Percentiles rank a stretch among this genome's conserved stretches.
These are phyloP conservation scores for Isabelozyma pseudorhagii DNA, from an alignment of 805 yeast species.

Conservation along the genomic window DNA sequence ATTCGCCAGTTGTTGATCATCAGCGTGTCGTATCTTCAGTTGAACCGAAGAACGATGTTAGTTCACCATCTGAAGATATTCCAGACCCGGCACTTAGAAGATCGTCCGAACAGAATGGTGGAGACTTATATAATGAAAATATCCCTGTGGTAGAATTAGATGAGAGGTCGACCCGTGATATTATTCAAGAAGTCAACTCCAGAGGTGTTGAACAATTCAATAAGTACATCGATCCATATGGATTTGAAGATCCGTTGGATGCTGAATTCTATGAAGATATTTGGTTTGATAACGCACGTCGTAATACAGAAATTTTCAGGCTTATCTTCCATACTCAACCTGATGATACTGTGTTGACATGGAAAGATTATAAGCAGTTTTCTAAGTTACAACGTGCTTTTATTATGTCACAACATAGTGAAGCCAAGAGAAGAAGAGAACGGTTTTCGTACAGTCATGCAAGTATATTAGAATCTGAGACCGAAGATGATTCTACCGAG, in stretches of 20 bases:
- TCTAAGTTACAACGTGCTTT: slow-evolving; percentile 62
- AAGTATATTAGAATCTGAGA: slow-evolving; percentile 9
- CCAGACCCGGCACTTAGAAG: slow-evolving; percentile 1
- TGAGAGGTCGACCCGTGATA: slow-evolving; percentile 39
- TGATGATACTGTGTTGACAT: slow-evolving; percentile 81
- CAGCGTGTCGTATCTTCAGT: neutral
- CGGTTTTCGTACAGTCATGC: slow-evolving; percentile 12
- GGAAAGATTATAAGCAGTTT: slow-evolving; percentile 84
- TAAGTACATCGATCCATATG: slow-evolving; percentile 77
- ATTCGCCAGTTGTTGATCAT: neutral
- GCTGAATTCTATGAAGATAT: slow-evolving; percentile 80
- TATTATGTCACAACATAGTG: slow-evolving; percentile 32
- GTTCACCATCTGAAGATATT: neutral
- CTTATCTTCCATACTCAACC: slow-evolving; percentile 93
- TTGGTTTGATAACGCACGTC: slow-evolving; percentile 79
- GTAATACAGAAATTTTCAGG: slow-evolving; percentile 79
- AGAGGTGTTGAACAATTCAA: slow-evolving; percentile 31
- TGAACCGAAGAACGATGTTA: slow-evolving; percentile 2
- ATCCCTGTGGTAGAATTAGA: slow-evolving; percentile 43
- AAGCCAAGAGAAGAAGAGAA: slow-evolving; percentile 26
- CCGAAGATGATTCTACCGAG: slow-evolving; percentile 9
- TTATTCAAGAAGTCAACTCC: slow-evolving; percentile 39
- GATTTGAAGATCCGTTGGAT: slow-evolving; percentile 82
- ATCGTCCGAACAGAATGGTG: slow-evolving; percentile 1
- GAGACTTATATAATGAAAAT: slow-evolving; percentile 13